Percentiles rank a stretch among this genome's conserved stretches.
Evolutionary conservation across 2,329 filamentous ascomycete genomes (phyloP).

Genomic region (Cercospora janseana): DNA sequence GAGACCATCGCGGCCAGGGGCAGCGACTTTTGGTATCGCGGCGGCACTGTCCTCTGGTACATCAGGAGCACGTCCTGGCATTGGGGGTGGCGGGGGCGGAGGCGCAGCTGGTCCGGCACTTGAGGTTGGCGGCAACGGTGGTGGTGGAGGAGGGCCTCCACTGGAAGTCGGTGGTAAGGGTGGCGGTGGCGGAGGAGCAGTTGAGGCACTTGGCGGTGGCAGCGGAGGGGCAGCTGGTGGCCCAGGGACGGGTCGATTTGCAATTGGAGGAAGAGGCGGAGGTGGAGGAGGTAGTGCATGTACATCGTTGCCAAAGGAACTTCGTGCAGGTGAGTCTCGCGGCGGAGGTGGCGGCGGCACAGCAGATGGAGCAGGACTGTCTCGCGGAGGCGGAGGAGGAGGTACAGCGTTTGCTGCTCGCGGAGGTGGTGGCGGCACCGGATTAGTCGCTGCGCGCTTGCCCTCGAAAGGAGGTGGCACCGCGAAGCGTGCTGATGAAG

Average conservation of each 20-base stretch:
- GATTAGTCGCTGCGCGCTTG: slow-evolving; percentile 57
- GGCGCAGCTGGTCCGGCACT: slow-evolving; percentile 40
- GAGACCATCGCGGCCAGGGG: slow-evolving; percentile 57
- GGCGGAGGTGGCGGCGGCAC: slow-evolving; percentile 44
- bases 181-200: slow-evolving; percentile 15
- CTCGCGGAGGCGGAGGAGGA: slow-evolving; percentile 49
- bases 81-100: slow-evolving; percentile 47
- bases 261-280: slow-evolving; percentile 36
- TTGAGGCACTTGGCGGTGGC: slow-evolving; percentile 41
- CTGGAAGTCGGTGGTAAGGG: slow-evolving; percentile 19
- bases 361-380: slow-evolving; percentile 37
- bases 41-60: slow-evolving; percentile 43
- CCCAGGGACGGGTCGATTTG: slow-evolving; percentile 35
- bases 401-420: slow-evolving; percentile 54
- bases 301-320: slow-evolving; percentile 38
- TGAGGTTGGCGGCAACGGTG: slow-evolving; percentile 40
- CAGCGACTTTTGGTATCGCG: slow-evolving; percentile 18
- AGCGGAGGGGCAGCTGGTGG: slow-evolving; percentile 46
- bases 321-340: slow-evolving; percentile 61
- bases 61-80: slow-evolving; percentile 43
- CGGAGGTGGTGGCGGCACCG: slow-evolving; percentile 58
- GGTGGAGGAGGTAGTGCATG: slow-evolving; percentile 31
- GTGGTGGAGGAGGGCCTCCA: slow-evolving; percentile 40
- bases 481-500: slow-evolving; percentile 54
- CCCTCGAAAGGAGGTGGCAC: slow-evolving; percentile 79